phyloP scores from a whole-genome alignment of 2,329 filamentous ascomycete genomes.

The Dothidotthia symphoricarpi region DNA sequence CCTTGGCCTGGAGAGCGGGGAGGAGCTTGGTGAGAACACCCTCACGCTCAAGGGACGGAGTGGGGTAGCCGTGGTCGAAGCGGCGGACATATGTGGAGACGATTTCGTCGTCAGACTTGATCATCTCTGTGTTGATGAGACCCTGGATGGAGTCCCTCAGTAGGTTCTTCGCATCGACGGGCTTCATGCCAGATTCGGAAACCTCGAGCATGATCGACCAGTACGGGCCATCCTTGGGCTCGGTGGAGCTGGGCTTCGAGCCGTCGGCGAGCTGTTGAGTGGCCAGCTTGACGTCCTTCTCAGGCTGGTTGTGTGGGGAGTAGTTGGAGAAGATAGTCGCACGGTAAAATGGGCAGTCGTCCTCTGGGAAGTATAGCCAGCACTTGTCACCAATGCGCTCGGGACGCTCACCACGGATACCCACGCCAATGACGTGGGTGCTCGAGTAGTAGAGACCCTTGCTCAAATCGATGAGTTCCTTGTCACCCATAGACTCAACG shows the following conservation, averaged over 20 bases:
- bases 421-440: conserved; percentile 95
- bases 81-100: conserved; percentile 97
- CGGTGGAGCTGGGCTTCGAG: conserved; percentile 69
- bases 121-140: conserved; percentile 96
- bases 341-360: conserved; percentile 98
- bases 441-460: conserved; percentile 96
- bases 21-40: conserved; percentile 89
- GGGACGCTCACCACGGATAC: conserved; percentile 84
- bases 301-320: conserved; percentile 95
- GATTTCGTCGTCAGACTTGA: conserved; percentile 86
- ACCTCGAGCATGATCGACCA: conserved; percentile 99
- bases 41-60: conserved; percentile 90
- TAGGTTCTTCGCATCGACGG: conserved; percentile 80
- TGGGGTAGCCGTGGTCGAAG: conserved; percentile 98
- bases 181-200: conserved; percentile 93
- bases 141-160: conserved; percentile 92
- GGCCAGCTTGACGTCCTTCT: conserved; percentile 76
- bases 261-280: conserved; percentile 85
- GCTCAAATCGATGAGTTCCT: conserved; percentile 76
- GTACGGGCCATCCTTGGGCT: conserved; percentile 86
- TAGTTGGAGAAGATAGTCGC: conserved; percentile 99
- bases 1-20: conserved; percentile 85
- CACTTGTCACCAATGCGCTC: conserved; percentile 99
- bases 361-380: conserved; percentile 99
- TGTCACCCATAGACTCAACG: conserved; percentile 81